A percentile compares a stretch with the other conserved stretches of the same genome.
Evolutionary conservation across 306 rosid species (phyloP).

Genomic region (Castanea crenata): DNA sequence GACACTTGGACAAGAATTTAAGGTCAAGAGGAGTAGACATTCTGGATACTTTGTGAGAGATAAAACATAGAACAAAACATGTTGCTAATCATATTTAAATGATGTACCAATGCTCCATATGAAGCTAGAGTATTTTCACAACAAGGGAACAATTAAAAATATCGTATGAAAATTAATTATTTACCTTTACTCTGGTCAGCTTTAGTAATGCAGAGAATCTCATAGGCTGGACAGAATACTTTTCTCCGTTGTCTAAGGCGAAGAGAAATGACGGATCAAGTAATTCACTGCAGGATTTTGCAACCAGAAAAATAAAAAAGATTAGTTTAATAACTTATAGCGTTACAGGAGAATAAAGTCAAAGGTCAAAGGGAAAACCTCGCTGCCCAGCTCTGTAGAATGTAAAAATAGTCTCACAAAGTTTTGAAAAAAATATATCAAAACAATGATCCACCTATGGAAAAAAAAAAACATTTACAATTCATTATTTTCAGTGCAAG

Average conservation of each 20-base stretch:
- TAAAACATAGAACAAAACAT: neutral
- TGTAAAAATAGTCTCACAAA: conserved; percentile 75
- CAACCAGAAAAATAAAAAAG: conserved; percentile 17
- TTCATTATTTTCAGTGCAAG: neutral
- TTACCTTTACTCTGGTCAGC: conserved; percentile 93
- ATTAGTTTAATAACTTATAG: conserved; percentile 22
- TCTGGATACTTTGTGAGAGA: neutral
- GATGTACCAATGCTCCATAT: conserved; percentile 14
- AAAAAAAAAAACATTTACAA: neutral
- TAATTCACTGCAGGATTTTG: conserved; percentile 69
- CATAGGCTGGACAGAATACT: conserved; percentile 78
- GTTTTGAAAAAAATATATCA: conserved; percentile 80
- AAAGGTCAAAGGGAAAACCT: conserved; percentile 47
- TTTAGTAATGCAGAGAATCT: conserved; percentile 76
- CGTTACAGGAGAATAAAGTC: conserved; percentile 26
- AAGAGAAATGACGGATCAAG: conserved; percentile 92
- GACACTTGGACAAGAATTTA: neutral
- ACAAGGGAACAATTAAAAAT: neutral
- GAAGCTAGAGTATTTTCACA: conserved; percentile 13
- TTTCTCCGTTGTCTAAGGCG: conserved; percentile 86
- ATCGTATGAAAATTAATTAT: conserved; percentile 11
- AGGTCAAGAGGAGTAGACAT: neutral
- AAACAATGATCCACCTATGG: conserved; percentile 91
- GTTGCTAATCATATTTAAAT: conserved; percentile 7
- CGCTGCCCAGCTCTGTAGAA: conserved; percentile 98